These are phyloP conservation scores for Aspergillus saccharolyticus DNA, from an alignment of 495 filamentous ascomycete genomes.

Conservation along the genomic window DNA sequence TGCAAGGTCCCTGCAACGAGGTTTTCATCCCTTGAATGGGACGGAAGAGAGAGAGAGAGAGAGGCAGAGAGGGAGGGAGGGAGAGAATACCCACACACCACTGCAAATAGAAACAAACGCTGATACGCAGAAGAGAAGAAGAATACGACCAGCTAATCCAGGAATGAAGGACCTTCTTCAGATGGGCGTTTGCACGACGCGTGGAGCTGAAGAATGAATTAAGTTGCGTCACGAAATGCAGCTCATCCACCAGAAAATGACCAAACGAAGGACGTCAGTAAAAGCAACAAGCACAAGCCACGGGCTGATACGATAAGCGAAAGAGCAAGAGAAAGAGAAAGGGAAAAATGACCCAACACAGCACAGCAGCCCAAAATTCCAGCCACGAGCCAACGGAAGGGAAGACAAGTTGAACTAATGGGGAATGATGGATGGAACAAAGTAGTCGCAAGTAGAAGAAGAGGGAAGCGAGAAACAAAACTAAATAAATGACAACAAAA, in stretches of 20 bases:
- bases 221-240: constrained; percentile 23
- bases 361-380: not conserved
- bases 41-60: constrained; percentile 18
- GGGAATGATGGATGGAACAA: not conserved
- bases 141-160: not conserved
- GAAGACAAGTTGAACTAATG: not conserved
- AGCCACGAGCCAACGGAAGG: not conserved
- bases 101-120: not conserved
- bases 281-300: not conserved
- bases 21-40: constrained; percentile 19
- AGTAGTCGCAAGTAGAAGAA: not conserved
- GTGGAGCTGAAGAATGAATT: constrained; percentile 24
- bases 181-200: constrained; percentile 17
- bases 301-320: not conserved
- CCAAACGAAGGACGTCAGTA: constrained; percentile 24
- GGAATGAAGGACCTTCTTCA: not conserved
- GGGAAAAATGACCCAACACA: too few species aligned
- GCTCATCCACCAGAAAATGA: constrained; percentile 8
- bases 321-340: constrained; percentile 4
- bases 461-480: not conserved
- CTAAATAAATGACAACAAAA: not conserved
- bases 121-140: constrained; percentile 12
- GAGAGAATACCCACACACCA: not conserved
- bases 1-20: constrained; percentile 1
- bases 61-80: not conserved